Conservation (phyloP, 805 yeast species). For the Deakozyma indianensis region DNA sequence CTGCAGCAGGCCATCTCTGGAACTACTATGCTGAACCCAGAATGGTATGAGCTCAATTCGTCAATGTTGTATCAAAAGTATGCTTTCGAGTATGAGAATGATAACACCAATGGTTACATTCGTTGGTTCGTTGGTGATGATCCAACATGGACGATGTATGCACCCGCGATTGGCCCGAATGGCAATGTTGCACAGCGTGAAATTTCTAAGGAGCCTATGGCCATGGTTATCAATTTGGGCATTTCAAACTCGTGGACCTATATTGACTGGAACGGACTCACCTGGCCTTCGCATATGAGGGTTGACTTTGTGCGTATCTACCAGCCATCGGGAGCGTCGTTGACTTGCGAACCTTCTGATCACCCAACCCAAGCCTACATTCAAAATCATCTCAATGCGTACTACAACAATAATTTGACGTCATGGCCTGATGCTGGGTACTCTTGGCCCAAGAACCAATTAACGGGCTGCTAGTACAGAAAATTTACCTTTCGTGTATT, state of each 20-base stretch:
- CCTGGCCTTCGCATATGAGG: slow-evolving; percentile 64
- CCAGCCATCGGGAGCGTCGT: slow-evolving; percentile 55
- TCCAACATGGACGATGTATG: slow-evolving; percentile 61
- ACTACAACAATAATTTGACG: slow-evolving; percentile 55
- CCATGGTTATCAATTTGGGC: slow-evolving; percentile 77
- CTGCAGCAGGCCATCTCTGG: slow-evolving; percentile 87
- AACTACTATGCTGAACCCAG: slow-evolving; percentile 57
- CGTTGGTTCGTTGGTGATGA: slow-evolving; percentile 76
- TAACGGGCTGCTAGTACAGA: slow-evolving; percentile 35
- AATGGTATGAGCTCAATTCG: slow-evolving; percentile 64
- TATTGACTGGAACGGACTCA: slow-evolving; percentile 69
- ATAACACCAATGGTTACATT: slow-evolving; percentile 55
- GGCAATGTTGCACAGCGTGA: slow-evolving; percentile 81
- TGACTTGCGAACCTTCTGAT: slow-evolving; percentile 78
- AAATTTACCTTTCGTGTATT: too few relatives aligned
- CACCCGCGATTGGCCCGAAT: slow-evolving; percentile 71
- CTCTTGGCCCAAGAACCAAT: slow-evolving; percentile 43
- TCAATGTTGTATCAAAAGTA: slow-evolving; percentile 48
- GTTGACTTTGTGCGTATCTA: slow-evolving; percentile 85
- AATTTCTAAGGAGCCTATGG: slow-evolving; percentile 85
- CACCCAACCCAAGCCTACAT: slow-evolving; percentile 83
- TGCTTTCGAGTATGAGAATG: slow-evolving; percentile 68
- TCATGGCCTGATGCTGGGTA: slow-evolving; percentile 68
- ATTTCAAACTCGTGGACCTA: slow-evolving; percentile 86
- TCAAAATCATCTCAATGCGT: slow-evolving; percentile 51